These are phyloP conservation scores for Capronia coronata DNA, from an alignment of 2,329 filamentous ascomycete genomes.

Conservation along the genomic window DNA sequence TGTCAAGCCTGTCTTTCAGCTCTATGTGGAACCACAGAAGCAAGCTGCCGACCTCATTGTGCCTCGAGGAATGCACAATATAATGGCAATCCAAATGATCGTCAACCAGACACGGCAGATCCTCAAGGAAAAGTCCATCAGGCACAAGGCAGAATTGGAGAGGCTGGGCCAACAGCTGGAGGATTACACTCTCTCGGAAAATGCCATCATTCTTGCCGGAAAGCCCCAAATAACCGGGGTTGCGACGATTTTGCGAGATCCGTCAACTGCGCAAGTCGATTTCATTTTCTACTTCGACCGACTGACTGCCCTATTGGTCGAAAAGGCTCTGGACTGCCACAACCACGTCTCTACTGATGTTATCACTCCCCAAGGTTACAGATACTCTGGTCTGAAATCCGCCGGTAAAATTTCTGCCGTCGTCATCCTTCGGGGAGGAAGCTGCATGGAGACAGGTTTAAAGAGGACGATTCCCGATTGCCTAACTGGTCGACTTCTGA, in stretches of 20 bases:
- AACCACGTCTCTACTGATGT: constrained; percentile 60
- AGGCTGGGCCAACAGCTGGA: constrained; percentile 67
- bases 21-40: constrained; percentile 86
- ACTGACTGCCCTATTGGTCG: constrained; percentile 74
- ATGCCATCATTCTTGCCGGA: constrained; percentile 66
- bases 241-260: constrained; percentile 82
- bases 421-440: constrained; percentile 80
- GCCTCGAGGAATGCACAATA: constrained; percentile 88
- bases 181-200: constrained; percentile 64
- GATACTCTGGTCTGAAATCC: constrained; percentile 65
- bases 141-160: constrained; percentile 72
- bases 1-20: constrained; percentile 95
- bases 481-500: constrained; percentile 77
- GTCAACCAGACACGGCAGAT: constrained; percentile 87
- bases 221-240: constrained; percentile 79
- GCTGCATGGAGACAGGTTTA: constrained; percentile 78
- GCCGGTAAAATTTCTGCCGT: constrained; percentile 76
- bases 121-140: constrained; percentile 73
- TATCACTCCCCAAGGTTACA: constrained; percentile 61
- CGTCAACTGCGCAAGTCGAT: constrained; percentile 72
- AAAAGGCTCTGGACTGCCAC: constrained; percentile 70
- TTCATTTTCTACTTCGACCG: constrained; percentile 98
- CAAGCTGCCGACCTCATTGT: constrained; percentile 77
- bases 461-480: constrained; percentile 90
- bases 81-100: constrained; percentile 87